These are phyloP conservation scores for Mariannaea sp. DNA, from an alignment of 2,329 filamentous ascomycete genomes.

Conservation along the genomic window DNA sequence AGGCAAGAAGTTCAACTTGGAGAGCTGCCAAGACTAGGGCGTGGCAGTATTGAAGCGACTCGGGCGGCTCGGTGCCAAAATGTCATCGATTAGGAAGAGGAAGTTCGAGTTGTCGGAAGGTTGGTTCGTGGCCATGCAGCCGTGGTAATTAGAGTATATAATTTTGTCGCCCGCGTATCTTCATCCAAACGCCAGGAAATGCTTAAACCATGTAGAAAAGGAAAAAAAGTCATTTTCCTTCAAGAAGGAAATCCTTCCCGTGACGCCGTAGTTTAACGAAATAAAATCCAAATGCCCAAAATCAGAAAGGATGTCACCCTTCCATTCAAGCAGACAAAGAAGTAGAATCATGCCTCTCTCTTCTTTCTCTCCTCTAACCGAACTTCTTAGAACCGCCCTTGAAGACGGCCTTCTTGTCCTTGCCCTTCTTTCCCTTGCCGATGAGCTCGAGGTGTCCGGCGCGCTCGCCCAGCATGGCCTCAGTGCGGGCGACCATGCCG, in stretches of 20 bases:
- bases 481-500: conserved; percentile 59
- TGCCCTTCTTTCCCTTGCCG: conserved; percentile 57
- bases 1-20: conserved; percentile 37
- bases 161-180: conserved; percentile 2
- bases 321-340: too few relatives aligned
- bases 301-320: too few relatives aligned
- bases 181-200: conserved; percentile 12
- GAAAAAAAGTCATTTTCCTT: background rate
- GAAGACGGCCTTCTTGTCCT: conserved; percentile 45
- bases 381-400: conserved; percentile 61
- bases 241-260: background rate
- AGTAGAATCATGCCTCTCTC: too few relatives aligned
- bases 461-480: conserved; percentile 62
- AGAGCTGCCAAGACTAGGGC: conserved; percentile 12
- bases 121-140: background rate
- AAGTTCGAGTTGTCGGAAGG: background rate
- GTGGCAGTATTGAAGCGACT: background rate
- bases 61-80: background rate
- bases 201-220: background rate
- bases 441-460: conserved; percentile 65
- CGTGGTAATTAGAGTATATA: conserved; percentile 6
- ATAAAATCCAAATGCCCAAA: too few relatives aligned
- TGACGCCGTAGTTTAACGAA: background rate
- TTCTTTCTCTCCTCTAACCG: too few relatives aligned
- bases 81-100: background rate